A percentile compares a stretch with the other conserved stretches of the same genome.
These are phyloP conservation scores for Luffa aegyptiaca DNA, from an alignment of 306 rosid genomes.

Conservation along the genomic window DNA sequence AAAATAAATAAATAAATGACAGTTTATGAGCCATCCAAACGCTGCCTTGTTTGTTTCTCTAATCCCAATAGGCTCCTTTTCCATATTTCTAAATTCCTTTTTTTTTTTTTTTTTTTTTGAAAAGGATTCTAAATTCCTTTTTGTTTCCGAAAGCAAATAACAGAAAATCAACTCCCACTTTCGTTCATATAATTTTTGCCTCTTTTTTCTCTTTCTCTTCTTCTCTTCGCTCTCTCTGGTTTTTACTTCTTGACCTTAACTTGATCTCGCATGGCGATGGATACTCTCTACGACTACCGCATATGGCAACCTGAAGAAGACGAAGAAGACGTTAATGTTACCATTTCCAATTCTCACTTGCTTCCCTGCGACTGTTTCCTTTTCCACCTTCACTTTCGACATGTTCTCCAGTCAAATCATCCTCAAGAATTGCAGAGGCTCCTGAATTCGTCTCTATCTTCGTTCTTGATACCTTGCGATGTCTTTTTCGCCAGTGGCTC, in stretches of 20 bases:
- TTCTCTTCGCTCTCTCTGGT: background rate
- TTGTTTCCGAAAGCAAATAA: background rate
- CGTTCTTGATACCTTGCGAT: slow-evolving; percentile 16
- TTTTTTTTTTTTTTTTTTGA: too few species aligned
- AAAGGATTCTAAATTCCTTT: background rate
- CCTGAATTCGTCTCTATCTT: slow-evolving; percentile 6
- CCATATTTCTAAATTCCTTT: background rate
- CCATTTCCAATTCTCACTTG: slow-evolving; percentile 11
- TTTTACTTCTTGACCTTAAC: slow-evolving; percentile 10
- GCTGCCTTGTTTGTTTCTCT: background rate
- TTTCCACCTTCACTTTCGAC: slow-evolving; percentile 13
- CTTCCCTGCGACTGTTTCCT: slow-evolving; percentile 17
- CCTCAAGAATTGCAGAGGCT: background rate
- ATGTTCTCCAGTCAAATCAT: slow-evolving; percentile 11
- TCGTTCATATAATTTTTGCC: background rate
- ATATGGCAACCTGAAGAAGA: slow-evolving; percentile 1
- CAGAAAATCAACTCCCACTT: slow-evolving; percentile 3
- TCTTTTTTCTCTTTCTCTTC: background rate
- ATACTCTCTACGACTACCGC: slow-evolving; percentile 17
- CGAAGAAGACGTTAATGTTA: slow-evolving; percentile 5
- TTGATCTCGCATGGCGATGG: slow-evolving; percentile 11
- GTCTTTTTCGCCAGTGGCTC: slow-evolving; percentile 3
- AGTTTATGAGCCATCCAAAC: background rate
- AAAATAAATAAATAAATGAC: background rate
- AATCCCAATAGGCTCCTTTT: background rate